Evolutionary conservation across 768 basidiomycete species (phyloP).

Genomic region (Hirschioporus abietinus): DNA sequence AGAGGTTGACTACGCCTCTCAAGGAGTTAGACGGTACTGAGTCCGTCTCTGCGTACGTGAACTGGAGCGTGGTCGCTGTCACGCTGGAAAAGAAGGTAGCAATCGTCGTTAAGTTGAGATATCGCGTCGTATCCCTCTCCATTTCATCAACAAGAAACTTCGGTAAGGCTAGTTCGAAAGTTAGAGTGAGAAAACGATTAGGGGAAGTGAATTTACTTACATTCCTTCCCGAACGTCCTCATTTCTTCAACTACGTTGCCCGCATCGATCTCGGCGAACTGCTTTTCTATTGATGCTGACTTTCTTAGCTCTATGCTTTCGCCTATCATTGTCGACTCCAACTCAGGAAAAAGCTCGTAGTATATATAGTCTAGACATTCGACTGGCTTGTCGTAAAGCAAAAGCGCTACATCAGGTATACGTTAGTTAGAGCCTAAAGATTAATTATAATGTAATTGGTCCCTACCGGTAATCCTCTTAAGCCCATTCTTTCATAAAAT

Average conservation of each 20-base stretch:
- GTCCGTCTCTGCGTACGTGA: not conserved
- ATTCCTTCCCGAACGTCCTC: not conserved
- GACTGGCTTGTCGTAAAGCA: not conserved
- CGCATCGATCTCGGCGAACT: not conserved
- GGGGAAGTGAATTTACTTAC: not conserved
- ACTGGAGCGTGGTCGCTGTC: not conserved
- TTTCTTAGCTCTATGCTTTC: not conserved
- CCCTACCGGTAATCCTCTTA: not conserved
- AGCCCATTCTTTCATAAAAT: not conserved
- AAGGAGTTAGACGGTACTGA: not conserved
- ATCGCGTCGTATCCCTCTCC: not conserved
- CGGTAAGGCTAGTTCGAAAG: not conserved
- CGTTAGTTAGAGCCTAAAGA: not conserved
- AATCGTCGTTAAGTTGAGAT: not conserved
- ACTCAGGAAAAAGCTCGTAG: not conserved
- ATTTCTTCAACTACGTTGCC: not conserved
- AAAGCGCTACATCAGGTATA: not conserved
- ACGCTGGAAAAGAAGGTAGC: not conserved
- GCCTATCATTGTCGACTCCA: not conserved
- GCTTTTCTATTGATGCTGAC: not conserved
- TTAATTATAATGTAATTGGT: too few species aligned
- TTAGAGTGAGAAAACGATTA: not conserved
- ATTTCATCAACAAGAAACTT: not conserved
- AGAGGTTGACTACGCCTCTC: not conserved
- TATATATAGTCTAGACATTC: not conserved